Percentiles rank a stretch among this genome's conserved stretches.
phyloP scores from a whole-genome alignment of 1,284 basidiomycete genomes.

The Cystobasidium pallidum region DNA sequence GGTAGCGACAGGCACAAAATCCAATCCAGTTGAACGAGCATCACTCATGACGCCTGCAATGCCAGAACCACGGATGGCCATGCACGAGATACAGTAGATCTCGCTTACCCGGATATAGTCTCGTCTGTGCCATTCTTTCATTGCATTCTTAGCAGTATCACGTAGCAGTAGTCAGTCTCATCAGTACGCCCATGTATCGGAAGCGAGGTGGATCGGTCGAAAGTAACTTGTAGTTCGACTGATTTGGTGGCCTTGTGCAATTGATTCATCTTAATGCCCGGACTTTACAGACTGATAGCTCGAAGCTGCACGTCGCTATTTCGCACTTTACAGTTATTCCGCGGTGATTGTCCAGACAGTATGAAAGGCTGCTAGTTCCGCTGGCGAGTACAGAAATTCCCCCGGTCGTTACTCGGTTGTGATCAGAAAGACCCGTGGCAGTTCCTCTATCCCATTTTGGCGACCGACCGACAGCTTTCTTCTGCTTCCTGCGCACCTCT shows the following conservation, averaged over 20 bases:
- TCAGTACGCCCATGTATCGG: constrained; percentile 10
- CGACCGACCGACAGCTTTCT: neutral
- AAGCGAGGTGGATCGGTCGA: neutral
- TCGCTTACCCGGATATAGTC: neutral
- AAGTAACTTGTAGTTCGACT: neutral
- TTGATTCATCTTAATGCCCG: too few species aligned
- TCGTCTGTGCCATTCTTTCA: neutral
- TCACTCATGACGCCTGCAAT: constrained; percentile 7
- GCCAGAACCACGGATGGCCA: neutral
- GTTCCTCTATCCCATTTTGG: too few species aligned
- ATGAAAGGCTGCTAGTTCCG: too few species aligned
- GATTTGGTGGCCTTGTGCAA: too few species aligned
- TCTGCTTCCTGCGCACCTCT: neutral
- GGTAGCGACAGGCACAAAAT: constrained; percentile 21
- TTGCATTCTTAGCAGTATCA: neutral
- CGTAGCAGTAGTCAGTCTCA: constrained; percentile 17
- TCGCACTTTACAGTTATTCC: too few species aligned
- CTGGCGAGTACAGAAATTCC: too few species aligned
- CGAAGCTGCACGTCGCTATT: too few species aligned
- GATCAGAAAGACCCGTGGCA: too few species aligned
- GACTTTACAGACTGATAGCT: too few species aligned
- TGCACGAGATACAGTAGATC: neutral
- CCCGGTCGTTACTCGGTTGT: too few species aligned
- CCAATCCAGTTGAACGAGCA: constrained; percentile 22
- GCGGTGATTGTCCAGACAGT: too few species aligned